Evolutionary conservation across 371 early-diverging fungal species (phyloP).

Genomic region (Mucor piriformis): DNA sequence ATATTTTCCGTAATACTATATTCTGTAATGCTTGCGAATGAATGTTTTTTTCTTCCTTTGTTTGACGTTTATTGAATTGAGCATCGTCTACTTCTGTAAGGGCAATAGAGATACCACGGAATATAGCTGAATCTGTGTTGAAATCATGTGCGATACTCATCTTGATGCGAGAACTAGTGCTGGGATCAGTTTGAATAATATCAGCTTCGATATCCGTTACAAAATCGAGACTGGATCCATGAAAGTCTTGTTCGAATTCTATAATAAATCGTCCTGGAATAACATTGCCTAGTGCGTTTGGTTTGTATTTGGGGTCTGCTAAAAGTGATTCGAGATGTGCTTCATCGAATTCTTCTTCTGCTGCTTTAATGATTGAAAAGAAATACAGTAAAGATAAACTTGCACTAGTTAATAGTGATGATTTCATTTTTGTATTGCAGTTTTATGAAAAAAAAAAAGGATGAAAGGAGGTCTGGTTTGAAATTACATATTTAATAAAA

Average conservation of each 20-base stretch:
- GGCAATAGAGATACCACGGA: slow-evolving; percentile 40
- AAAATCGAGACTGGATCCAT: slow-evolving; percentile 29
- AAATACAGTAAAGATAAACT: not conserved
- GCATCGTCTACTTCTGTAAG: not conserved
- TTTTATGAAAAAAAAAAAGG: not conserved
- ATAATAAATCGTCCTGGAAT: slow-evolving; percentile 44
- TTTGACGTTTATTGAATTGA: too few species aligned
- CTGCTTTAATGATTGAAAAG: not conserved
- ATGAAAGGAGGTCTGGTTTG: not conserved
- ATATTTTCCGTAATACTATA: slow-evolving; percentile 15
- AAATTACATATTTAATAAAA: not conserved
- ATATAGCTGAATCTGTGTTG: slow-evolving; percentile 26
- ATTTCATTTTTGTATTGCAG: slow-evolving; percentile 6
- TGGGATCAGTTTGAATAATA: slow-evolving; percentile 13
- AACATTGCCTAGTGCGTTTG: slow-evolving; percentile 20
- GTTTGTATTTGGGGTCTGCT: slow-evolving; percentile 24
- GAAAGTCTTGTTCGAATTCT: slow-evolving; percentile 33
- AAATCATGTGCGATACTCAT: slow-evolving; percentile 35
- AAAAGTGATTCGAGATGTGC: not conserved
- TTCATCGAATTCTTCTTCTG: not conserved
- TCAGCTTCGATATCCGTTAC: slow-evolving; percentile 27
- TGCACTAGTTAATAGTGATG: not conserved
- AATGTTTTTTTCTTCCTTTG: not conserved
- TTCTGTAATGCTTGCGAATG: slow-evolving; percentile 9
- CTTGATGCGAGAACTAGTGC: slow-evolving; percentile 20